Conservation (phyloP, 169 alveolate species). For the Eimeria sp. region DNA sequence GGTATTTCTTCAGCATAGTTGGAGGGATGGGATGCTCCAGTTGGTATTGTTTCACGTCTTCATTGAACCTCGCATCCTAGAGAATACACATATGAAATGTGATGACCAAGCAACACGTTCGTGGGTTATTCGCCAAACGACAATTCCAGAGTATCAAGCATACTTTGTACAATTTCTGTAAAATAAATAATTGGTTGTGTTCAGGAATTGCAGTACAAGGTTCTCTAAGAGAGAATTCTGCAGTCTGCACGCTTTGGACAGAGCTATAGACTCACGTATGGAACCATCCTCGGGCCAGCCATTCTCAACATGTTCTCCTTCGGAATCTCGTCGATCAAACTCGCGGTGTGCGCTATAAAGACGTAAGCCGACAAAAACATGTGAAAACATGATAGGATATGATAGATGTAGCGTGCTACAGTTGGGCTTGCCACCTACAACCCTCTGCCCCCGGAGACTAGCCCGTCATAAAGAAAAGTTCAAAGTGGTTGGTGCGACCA, state of each 20-base stretch:
- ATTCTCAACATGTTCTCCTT: conserved; percentile 39
- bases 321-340: conserved; percentile 6
- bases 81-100: not conserved
- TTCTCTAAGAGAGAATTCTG: not conserved
- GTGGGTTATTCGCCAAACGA: not conserved
- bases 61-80: conserved; percentile 33
- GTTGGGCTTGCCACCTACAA: not conserved
- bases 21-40: conserved; percentile 46
- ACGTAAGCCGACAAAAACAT: not conserved
- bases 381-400: not conserved
- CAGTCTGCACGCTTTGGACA: not conserved
- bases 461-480: too few relatives aligned
- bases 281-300: conserved; percentile 25
- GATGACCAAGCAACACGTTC: not conserved
- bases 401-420: not conserved
- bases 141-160: not conserved
- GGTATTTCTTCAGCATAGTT: not conserved
- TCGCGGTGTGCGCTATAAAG: conserved; percentile 42
- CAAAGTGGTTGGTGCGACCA: not conserved
- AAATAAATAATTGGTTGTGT: not conserved
- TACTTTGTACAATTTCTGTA: not conserved
- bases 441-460: not conserved
- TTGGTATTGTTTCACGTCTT: conserved; percentile 31
- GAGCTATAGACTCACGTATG: not conserved
- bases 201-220: not conserved